Conservation (phyloP, 306 rosid genomes). For the Malus asiatica region DNA sequence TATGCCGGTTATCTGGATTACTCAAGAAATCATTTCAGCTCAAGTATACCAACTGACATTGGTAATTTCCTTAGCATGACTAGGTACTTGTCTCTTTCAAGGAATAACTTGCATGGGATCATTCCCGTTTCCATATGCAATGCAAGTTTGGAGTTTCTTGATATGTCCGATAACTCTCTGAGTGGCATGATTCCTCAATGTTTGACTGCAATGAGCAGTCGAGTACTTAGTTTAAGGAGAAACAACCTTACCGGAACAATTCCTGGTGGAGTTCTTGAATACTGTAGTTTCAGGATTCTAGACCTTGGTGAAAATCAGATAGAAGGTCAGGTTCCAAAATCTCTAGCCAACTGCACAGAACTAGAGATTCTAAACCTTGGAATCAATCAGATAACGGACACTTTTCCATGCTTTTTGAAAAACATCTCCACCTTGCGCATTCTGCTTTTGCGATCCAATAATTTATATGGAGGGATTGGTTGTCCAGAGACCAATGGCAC, state of each 20-base stretch:
- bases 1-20: slow-evolving; percentile 6
- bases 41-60: not conserved
- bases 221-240: slow-evolving; percentile 18
- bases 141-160: slow-evolving; percentile 22
- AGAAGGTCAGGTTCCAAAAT: slow-evolving; percentile 14
- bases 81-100: slow-evolving; percentile 22
- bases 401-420: slow-evolving; percentile 15
- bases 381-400: slow-evolving; percentile 8
- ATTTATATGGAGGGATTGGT: slow-evolving; percentile 7
- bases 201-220: not conserved
- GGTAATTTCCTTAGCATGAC: not conserved
- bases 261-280: slow-evolving; percentile 11
- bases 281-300: slow-evolving; percentile 15
- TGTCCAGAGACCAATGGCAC: not conserved
- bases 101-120: slow-evolving; percentile 4
- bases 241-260: slow-evolving; percentile 19
- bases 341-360: slow-evolving; percentile 17
- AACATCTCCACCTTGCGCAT: slow-evolving; percentile 22
- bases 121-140: slow-evolving; percentile 33
- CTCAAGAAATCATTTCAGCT: slow-evolving; percentile 23
- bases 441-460: slow-evolving; percentile 29
- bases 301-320: slow-evolving; percentile 21
- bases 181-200: slow-evolving; percentile 23
- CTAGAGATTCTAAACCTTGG: slow-evolving; percentile 36
- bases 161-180: slow-evolving; percentile 22